Conservation (phyloP, 2,329 filamentous ascomycete genomes). For the Beauveria sp. region DNA sequence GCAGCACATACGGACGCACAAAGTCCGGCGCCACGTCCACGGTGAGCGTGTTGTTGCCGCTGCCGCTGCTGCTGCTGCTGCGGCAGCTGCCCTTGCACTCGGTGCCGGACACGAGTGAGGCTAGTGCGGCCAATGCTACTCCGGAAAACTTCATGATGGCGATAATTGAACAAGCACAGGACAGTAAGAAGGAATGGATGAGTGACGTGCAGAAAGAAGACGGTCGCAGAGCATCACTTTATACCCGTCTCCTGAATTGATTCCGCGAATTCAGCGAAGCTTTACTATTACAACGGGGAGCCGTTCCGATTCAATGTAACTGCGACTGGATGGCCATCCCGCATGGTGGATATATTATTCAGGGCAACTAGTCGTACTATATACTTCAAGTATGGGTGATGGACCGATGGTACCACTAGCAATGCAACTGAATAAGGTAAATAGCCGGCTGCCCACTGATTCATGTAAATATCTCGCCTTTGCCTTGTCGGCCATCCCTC, state of each 20-base stretch:
- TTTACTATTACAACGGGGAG: background rate
- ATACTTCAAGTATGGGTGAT: background rate
- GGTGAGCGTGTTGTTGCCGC: conserved; percentile 1
- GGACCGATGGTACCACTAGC: background rate
- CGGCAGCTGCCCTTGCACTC: background rate
- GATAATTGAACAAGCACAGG: background rate
- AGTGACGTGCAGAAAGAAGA: background rate
- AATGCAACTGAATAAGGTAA: no score
- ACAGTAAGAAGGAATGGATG: background rate
- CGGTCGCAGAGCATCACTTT: background rate
- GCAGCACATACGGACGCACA: conserved; percentile 19
- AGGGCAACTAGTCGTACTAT: background rate
- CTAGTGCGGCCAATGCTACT: background rate
- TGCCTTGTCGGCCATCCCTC: background rate
- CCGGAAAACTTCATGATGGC: background rate
- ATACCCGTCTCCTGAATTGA: background rate
- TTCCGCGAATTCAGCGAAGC: background rate
- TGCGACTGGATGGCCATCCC: background rate
- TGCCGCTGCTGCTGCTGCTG: background rate
- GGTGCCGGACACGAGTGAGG: background rate
- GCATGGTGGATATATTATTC: background rate
- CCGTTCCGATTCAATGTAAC: background rate
- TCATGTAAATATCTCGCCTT: background rate
- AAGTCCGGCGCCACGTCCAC: conserved; percentile 16
- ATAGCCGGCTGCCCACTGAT: no score